A percentile compares a stretch with the other conserved stretches of the same genome.
These are phyloP conservation scores for Xylaria digitata DNA, from an alignment of 2,329 filamentous ascomycete species.

Conservation along the genomic window DNA sequence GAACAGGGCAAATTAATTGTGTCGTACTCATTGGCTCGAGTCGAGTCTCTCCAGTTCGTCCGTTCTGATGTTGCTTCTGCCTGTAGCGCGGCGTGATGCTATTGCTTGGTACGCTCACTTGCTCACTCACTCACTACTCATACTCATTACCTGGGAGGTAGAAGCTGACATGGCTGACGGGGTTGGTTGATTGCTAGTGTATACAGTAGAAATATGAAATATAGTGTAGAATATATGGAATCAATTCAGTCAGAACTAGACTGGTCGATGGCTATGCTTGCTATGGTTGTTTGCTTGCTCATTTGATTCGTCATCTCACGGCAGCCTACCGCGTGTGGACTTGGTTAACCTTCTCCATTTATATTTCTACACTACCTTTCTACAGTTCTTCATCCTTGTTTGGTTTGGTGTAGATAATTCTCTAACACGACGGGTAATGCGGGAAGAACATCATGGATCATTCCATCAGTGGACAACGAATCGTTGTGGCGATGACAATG, in stretches of 20 bases:
- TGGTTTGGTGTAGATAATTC: too few relatives aligned
- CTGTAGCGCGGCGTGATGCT: slow-evolving; percentile 29
- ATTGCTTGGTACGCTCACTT: slow-evolving; percentile 25
- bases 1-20: slow-evolving; percentile 6
- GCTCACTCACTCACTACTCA: too few relatives aligned
- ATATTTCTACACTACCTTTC: not conserved
- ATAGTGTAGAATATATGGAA: slow-evolving; percentile 11
- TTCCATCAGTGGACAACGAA: not conserved
- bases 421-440: slow-evolving; percentile 29
- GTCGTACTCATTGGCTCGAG: slow-evolving; percentile 18
- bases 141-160: not conserved
- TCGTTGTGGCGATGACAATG: not conserved
- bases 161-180: slow-evolving; percentile 28
- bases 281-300: too few relatives aligned
- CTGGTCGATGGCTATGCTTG: slow-evolving; percentile 27
- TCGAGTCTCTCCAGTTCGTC: slow-evolving; percentile 2
- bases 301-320: slow-evolving; percentile 35
- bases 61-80: slow-evolving; percentile 24
- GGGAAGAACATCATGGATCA: slow-evolving; percentile 16
- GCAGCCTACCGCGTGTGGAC: slow-evolving; percentile 29
- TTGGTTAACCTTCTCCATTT: not conserved
- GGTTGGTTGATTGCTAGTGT: not conserved
- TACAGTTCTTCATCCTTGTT: not conserved
- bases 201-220: slow-evolving; percentile 3
- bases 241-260: slow-evolving; percentile 10